A percentile compares a stretch with the other conserved stretches of the same genome.
Conservation (phyloP, 192 early-diverging fungal species). For the Podila epicladia region DNA sequence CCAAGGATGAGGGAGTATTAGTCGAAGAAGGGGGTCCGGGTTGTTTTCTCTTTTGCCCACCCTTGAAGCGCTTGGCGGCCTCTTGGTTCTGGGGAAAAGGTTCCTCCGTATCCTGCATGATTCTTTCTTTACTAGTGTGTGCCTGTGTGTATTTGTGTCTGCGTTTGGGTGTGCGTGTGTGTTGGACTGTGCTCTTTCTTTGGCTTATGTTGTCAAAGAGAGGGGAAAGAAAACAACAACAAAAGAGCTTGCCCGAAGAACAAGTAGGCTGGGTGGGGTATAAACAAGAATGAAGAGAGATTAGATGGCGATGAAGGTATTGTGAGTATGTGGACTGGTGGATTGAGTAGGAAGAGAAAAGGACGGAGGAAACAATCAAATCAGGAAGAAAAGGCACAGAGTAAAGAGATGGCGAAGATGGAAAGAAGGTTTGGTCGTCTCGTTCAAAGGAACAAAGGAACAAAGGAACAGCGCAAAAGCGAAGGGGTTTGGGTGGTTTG, state of each 20-base stretch:
- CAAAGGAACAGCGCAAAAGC: too few species aligned
- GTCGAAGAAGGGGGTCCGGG: slow-evolving; percentile 1
- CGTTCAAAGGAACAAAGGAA: too few species aligned
- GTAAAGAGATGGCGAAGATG: neutral
- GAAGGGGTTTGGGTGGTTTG: neutral
- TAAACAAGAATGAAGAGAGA: too few species aligned
- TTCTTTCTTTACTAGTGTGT: neutral
- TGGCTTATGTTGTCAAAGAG: too few species aligned
- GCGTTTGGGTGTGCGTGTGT: neutral
- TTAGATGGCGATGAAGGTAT: too few species aligned
- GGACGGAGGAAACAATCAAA: neutral
- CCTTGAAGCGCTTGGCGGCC: slow-evolving; percentile 20
- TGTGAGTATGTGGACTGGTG: too few species aligned
- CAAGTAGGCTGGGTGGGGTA: too few species aligned
- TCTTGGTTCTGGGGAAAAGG: slow-evolving; percentile 22
- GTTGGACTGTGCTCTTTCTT: too few species aligned
- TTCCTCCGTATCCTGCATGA: slow-evolving; percentile 13
- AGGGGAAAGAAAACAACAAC: too few species aligned
- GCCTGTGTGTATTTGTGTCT: neutral
- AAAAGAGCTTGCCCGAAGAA: too few species aligned
- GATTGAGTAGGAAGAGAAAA: too few species aligned
- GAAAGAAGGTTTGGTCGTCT: neutral
- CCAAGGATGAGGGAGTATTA: neutral
- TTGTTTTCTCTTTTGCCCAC: slow-evolving; percentile 17
- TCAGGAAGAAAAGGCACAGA: neutral